Evolutionary conservation across 208 protist genomes (phyloP), one percentile per base, ranked within the genome.

Genomic region (Trypanosoma boissoni): DNA sequence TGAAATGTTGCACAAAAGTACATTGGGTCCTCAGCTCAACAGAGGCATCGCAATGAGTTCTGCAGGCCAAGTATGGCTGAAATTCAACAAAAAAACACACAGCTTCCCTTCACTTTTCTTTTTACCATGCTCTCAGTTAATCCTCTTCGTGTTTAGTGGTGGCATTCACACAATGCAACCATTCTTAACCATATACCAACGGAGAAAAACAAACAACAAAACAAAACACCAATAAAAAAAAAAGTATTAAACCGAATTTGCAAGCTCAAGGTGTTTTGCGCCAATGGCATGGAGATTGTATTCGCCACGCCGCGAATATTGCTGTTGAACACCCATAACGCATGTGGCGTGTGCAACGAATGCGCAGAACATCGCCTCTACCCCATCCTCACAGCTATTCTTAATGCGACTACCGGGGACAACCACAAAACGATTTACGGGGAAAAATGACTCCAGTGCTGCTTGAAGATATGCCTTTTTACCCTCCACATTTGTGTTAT

Each of bases 401-500:
- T 72, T 58, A 1, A 55, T 18, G 8, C 55, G 69, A 24, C 64
- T 51, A 4, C 60, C 67, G 9, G 70, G 58, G 1, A 91, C 66
- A 1, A 94, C 64, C 28, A 89, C 82, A 56, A 94, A 94, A 12
- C 83, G 83, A 52, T 91, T 94, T 23, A 62, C 68, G 4, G 87
- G 87, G 36, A 94, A 76, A n/a, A 68, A 49, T 4, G 67, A 42
- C 24, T 78, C 60, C 45, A 94, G 58, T 14, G 57, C 73, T 0
- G 78, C 63, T 2, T 69, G 60, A 20, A 87, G 46, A 14, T 69
- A 65, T 6, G 64, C 31, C 59, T 88, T 85, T 27, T 87, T 78
- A 26, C 61, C 58, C 50, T 88, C 77, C 43, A 93, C 82, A 64
- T 75, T 81, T 2, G 82, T 87, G 75, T 93, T 93, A 69, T 93